Conservation (phyloP, 495 filamentous ascomycete species). For the Aspergillus homomorphus region DNA sequence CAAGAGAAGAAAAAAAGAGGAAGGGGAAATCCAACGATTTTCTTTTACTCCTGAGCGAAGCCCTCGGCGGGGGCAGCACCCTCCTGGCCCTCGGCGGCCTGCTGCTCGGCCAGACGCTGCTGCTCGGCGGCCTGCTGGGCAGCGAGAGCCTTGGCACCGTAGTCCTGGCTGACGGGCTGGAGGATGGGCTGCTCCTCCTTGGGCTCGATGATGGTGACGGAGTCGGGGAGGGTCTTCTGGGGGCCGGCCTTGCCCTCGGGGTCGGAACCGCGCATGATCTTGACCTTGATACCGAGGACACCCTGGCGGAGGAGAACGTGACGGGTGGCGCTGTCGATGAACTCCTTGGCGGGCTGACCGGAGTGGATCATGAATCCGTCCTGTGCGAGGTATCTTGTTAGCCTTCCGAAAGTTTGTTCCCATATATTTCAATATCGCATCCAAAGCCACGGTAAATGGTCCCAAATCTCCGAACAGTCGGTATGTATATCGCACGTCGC, state of each 20-base stretch:
- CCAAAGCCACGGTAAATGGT: not conserved
- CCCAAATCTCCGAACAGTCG: not conserved
- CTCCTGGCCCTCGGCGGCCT: conserved; percentile 48
- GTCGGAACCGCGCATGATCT: conserved; percentile 99
- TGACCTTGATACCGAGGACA: conserved; percentile 99
- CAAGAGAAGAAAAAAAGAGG: conserved; percentile 1
- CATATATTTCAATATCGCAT: not conserved
- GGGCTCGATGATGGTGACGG: conserved; percentile 98
- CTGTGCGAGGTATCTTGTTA: conserved; percentile 33
- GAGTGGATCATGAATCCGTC: conserved; percentile 99
- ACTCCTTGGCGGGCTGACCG: conserved; percentile 98
- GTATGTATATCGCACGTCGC: not conserved
- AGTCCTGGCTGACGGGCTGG: conserved; percentile 94
- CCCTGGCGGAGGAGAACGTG: conserved; percentile 99
- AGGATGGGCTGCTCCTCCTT: conserved; percentile 96
- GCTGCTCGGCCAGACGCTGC: conserved; percentile 61
- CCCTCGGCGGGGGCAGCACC: conserved; percentile 37
- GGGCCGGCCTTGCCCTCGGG: conserved; percentile 98
- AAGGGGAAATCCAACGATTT: conserved; percentile 23
- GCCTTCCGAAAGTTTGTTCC: not conserved
- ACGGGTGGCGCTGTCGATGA: conserved; percentile 96
- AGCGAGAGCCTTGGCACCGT: conserved; percentile 92
- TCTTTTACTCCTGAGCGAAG: conserved; percentile 46
- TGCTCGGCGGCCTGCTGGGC: conserved; percentile 80
- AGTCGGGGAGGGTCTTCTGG: conserved; percentile 93